Conservation (phyloP, 2,329 filamentous ascomycete genomes). For the Macrophomina pseudophaseolina region DNA sequence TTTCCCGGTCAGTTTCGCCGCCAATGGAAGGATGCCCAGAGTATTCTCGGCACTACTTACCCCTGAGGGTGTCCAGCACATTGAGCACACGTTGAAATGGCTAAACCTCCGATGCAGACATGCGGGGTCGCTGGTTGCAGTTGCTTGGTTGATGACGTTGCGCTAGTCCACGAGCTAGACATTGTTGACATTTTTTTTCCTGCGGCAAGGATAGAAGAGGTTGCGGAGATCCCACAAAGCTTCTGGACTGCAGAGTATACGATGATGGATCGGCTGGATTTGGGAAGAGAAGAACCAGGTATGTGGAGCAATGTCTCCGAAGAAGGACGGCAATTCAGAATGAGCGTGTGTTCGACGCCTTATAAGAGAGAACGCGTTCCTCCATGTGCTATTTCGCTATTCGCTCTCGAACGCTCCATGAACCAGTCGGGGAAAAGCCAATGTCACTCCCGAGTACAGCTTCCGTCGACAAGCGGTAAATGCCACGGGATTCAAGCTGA, state of each 20-base stretch:
- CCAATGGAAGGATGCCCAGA: no score
- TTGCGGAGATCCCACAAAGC: background rate
- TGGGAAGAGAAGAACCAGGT: no score
- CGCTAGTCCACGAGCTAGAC: slow-evolving; percentile 14
- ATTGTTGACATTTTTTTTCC: background rate
- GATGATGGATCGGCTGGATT: background rate
- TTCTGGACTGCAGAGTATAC: background rate
- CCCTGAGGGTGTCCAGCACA: slow-evolving; percentile 26
- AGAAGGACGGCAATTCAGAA: background rate
- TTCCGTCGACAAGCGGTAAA: slow-evolving; percentile 12
- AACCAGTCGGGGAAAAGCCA: background rate
- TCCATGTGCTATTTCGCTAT: background rate
- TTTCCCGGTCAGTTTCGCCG: background rate
- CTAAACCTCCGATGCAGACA: slow-evolving; percentile 22
- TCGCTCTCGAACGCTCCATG: background rate
- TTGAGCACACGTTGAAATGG: slow-evolving; percentile 20
- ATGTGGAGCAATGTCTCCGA: no score
- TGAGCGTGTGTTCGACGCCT: background rate
- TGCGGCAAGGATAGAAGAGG: background rate
- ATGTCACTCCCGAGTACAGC: background rate
- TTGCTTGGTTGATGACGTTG: background rate
- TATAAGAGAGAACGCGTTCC: background rate
- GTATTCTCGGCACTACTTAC: background rate
- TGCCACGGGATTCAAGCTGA: slow-evolving; percentile 5
- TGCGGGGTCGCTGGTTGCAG: background rate